Base-by-base conservation (phyloP, 2,329 filamentous ascomycete genomes). In the Neopestalotiopsis rosae region DNA sequence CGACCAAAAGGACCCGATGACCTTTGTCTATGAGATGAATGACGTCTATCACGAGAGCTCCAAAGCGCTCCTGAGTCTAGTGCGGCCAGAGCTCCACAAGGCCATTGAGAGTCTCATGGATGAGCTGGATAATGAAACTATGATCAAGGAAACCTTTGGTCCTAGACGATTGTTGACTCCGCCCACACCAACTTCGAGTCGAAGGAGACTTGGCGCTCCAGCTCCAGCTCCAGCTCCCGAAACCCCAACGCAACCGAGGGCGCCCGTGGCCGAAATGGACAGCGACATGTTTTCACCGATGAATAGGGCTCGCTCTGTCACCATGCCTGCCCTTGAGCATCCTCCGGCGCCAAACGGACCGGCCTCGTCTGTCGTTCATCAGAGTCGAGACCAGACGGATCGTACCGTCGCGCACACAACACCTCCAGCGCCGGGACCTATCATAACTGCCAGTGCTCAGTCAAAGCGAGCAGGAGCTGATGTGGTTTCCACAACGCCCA, bases 211-310 rank as follows among this genome's bases (percentile, higher is more conserved):
- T 30, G 12, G 20, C 20, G 20, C 12, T 10, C 34, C 24, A 30
- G 28, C 59, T 20, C 12, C 14, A 20, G 30, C 12, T 7, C 30
- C 14, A 32, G 58, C 24, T 32, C 13, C 14, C 13, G 58, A 34
- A 6, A 61, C 5, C 13, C 34, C 30, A 13, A 32, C 20, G 13
- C 61, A 64, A 17, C 61, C 61, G 5, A 45, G 42, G 12, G 61
- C 61, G 5, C 61, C 61, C 10, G 61, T 64, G 28, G 61, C 61
- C 12, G 24, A 64, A 7, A 64, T 64, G 61, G 61, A 45, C 6
- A 6, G 14, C 28, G 38, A 28, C 20, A 32, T 32, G 10, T n/a
- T 64, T 20, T 34, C 20, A 30, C 14, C 24, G n/a, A 5, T n/a
- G 5, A 7, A n/a, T 5, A 17, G 38, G 17, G n/a, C 61, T 12